Evolutionary conservation across 2,329 filamentous ascomycete species (phyloP).

Genomic region (Sclerotinia borealis): DNA sequence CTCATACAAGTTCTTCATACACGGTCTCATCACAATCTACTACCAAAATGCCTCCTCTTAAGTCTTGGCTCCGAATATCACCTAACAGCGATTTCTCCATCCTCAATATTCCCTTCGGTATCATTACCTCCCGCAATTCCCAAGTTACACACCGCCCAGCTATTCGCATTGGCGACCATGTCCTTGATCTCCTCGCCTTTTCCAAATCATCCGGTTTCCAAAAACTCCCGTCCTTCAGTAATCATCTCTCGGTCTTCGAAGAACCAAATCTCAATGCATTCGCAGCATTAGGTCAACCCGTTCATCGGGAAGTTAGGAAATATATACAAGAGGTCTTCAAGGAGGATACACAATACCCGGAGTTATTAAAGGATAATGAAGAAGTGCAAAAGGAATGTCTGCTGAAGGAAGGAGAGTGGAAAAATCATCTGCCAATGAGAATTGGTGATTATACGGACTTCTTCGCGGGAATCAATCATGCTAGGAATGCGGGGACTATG

Average conservation of each 20-base stretch:
- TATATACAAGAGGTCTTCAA: slow-evolving; percentile 64
- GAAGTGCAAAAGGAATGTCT: slow-evolving; percentile 51
- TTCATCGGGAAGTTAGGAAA: slow-evolving; percentile 62
- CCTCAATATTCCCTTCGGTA: slow-evolving; percentile 70
- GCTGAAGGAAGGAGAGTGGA: slow-evolving; percentile 51
- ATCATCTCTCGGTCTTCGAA: slow-evolving; percentile 56
- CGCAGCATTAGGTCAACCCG: slow-evolving; percentile 61
- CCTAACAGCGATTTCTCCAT: slow-evolving; percentile 52
- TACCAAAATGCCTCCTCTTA: slow-evolving; percentile 28
- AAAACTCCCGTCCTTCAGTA: slow-evolving; percentile 44
- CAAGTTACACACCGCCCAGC: slow-evolving; percentile 49
- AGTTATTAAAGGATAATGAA: slow-evolving; percentile 57
- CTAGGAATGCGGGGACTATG: slow-evolving; percentile 46
- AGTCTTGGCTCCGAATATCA: slow-evolving; percentile 31
- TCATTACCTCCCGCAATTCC: slow-evolving; percentile 50
- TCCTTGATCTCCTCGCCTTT: slow-evolving; percentile 60
- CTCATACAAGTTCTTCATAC: not conserved
- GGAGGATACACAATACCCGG: slow-evolving; percentile 50
- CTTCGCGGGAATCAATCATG: slow-evolving; percentile 75
- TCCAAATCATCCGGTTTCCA: slow-evolving; percentile 53
- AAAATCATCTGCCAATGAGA: slow-evolving; percentile 65
- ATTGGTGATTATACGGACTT: slow-evolving; percentile 86
- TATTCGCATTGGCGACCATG: slow-evolving; percentile 62
- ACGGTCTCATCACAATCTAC: not conserved
- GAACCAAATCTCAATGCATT: slow-evolving; percentile 66